These are phyloP conservation scores for Xylaria scruposa DNA, from an alignment of 495 filamentous ascomycete genomes.

Conservation along the genomic window DNA sequence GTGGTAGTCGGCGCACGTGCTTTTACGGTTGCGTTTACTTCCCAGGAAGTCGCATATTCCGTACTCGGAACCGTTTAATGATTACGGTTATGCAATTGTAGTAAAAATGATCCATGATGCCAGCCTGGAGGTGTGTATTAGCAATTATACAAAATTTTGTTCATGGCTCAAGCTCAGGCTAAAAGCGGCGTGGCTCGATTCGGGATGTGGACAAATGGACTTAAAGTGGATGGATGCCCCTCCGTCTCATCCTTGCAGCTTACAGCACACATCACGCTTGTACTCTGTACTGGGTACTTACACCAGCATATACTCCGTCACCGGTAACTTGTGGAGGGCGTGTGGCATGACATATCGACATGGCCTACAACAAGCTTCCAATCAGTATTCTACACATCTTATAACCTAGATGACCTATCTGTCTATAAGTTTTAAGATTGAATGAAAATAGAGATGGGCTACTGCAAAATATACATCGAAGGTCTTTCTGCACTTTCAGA, in stretches of 20 bases:
- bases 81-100: too few species aligned
- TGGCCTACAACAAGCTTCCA: background rate
- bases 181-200: too few species aligned
- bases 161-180: too few species aligned
- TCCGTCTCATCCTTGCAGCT: background rate
- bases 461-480: background rate
- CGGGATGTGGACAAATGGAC: too few species aligned
- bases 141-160: too few species aligned
- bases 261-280: background rate
- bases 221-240: background rate
- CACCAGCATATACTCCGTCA: background rate
- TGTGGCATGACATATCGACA: background rate
- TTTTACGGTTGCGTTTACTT: too few species aligned
- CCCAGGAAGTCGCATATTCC: too few species aligned
- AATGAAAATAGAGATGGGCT: background rate
- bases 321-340: background rate
- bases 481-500: background rate
- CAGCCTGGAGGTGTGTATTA: too few species aligned
- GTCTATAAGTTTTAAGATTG: background rate
- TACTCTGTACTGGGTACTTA: background rate
- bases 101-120: too few species aligned
- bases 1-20: too few species aligned
- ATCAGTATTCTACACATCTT: background rate
- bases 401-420: background rate
- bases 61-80: too few species aligned